Evolutionary conservation across 805 yeast species (phyloP).

Genomic region (Wickerhamiella sorbophila): DNA sequence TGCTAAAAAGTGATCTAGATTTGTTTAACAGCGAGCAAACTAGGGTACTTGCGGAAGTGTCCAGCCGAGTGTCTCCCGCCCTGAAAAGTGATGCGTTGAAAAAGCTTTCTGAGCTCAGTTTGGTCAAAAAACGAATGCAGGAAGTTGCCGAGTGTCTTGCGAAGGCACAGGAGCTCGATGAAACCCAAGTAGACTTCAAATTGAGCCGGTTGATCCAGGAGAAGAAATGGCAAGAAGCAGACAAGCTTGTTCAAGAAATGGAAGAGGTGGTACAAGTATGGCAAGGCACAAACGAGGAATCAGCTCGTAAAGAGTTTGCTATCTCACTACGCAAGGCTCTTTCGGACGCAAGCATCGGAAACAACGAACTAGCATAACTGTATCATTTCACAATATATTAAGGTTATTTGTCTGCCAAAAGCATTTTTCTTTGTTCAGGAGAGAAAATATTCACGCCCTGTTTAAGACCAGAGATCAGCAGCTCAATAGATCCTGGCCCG

Average conservation of each 20-base stretch:
- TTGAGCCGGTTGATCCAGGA: slow-evolving; percentile 8
- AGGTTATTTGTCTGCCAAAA: neutral
- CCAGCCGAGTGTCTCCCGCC: slow-evolving; percentile 4
- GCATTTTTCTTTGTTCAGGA: slow-evolving; percentile 19
- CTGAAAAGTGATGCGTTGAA: slow-evolving; percentile 11
- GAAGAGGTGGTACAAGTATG: slow-evolving; percentile 14
- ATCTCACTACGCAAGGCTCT: slow-evolving; percentile 14
- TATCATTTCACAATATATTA: neutral
- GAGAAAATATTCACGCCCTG: slow-evolving; percentile 27
- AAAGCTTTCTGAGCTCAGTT: slow-evolving; percentile 16
- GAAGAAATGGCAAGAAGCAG: slow-evolving; percentile 13
- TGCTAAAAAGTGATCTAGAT: slow-evolving; percentile 21
- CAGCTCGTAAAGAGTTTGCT: slow-evolving; percentile 13
- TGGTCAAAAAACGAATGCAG: slow-evolving; percentile 17
- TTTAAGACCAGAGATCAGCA: slow-evolving; percentile 26
- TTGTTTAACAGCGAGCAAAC: slow-evolving; percentile 15
- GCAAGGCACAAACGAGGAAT: slow-evolving; percentile 18
- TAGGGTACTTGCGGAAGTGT: slow-evolving; percentile 9
- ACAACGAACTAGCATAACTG: neutral
- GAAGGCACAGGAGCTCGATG: slow-evolving; percentile 18
- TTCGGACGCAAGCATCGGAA: slow-evolving; percentile 4
- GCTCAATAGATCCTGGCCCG: slow-evolving; percentile 21
- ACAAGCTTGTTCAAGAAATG: slow-evolving; percentile 8
- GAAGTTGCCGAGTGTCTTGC: slow-evolving; percentile 18
- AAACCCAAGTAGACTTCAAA: slow-evolving; percentile 21